These are phyloP conservation scores for Entomortierella chlamydospora DNA, from an alignment of 192 early-diverging fungal species.

Conservation along the genomic window DNA sequence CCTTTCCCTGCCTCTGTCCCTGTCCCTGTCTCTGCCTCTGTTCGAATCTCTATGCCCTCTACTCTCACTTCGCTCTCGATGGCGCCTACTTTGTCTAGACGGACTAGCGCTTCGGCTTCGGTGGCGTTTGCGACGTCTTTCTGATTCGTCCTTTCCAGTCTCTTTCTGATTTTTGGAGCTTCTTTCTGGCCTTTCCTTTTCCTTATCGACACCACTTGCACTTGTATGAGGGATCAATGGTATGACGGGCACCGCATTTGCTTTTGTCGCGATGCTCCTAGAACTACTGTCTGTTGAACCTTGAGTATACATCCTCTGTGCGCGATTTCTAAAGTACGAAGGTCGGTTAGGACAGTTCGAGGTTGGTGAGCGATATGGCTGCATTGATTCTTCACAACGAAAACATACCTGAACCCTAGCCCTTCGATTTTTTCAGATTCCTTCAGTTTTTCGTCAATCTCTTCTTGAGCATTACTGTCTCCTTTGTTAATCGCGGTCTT, in stretches of 20 bases:
- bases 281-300: background rate
- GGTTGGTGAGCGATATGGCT: too few relatives aligned
- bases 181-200: background rate
- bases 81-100: background rate
- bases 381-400: too few relatives aligned
- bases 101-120: background rate
- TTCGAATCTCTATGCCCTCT: background rate
- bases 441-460: conserved; percentile 29
- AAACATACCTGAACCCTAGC: conserved; percentile 41
- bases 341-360: background rate
- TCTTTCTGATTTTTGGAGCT: background rate
- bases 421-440: conserved; percentile 28
- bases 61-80: background rate
- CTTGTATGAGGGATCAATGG: conserved; percentile 2
- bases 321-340: background rate
- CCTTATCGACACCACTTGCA: background rate
- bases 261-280: background rate
- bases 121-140: conserved; percentile 1
- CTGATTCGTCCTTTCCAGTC: background rate
- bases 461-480: conserved; percentile 37
- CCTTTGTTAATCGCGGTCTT: conserved; percentile 54
- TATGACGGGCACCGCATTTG: background rate
- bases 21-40: background rate
- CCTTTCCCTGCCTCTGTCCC: background rate
- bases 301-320: conserved; percentile 2